Base-by-base conservation (phyloP, 352 stramenopile genomes). In the Detonula confervacea region DNA sequence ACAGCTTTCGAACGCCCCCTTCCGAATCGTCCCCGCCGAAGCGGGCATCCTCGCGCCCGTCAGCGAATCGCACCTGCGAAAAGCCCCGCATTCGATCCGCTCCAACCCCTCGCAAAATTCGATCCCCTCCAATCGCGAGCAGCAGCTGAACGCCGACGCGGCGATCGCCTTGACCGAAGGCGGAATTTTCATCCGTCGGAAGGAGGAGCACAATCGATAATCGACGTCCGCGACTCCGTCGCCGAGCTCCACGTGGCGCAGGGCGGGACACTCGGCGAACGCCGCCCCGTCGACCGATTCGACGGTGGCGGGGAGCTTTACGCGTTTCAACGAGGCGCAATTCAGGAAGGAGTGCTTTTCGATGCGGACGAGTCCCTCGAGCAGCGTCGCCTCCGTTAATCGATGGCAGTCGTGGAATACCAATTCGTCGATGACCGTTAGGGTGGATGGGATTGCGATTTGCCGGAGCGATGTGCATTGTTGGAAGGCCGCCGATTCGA, bases 281-380 rank as follows among this genome's bases (percentile, higher is more conserved):
- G 65, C 65, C 3, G 6, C 0, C 29, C 12, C 11, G 11, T 27
- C 51, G 64, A 74, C 64, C 22, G 46, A 29, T 55, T 39, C 18
- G 51, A 74, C 51, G 3, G 51, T 65, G 35, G 7, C 14, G 8
- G 30, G 52, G 1, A 74, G 35, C 22, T 39, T 63, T 16, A 70
- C 22, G 33, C 37, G 37, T 46, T 37, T 18, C 2, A 77, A 24
- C 11, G 37, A 49, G 24, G 44, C 57, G 33, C 44, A 52, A 52
- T 27, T n/a, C 16, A 11, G 8, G 8, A 37, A 37, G 30, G 30
- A 37, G 30, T 37, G 30, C 8, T 37, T 37, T 8, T 37, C 14
- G 25, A 61, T 24, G 9, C 25, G 52, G 20, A 9, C 4, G 27
- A 61, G 52, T n/a, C 14, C 20, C 6, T 0, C 3, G 30, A 37